Conservation (phyloP, 73 alveolate species). For the Breviolum minutum region DNA sequence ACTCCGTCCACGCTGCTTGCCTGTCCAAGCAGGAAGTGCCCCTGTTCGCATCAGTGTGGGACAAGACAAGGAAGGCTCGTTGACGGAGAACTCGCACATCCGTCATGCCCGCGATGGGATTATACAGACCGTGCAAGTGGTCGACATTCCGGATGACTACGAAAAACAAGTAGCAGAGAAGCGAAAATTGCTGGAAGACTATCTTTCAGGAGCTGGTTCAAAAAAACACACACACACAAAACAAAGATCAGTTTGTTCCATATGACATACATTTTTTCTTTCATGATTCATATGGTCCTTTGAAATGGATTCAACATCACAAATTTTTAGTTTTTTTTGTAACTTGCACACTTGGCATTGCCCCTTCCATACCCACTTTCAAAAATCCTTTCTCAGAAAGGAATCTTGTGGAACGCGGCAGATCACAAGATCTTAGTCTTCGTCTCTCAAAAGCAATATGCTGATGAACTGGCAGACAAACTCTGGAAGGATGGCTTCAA, state of each 20-base stretch:
- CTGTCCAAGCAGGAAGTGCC: not conserved
- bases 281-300: too few relatives aligned
- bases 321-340: too few relatives aligned
- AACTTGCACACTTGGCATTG: too few relatives aligned
- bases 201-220: not conserved
- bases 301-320: too few relatives aligned
- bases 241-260: too few relatives aligned
- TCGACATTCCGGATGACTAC: constrained; percentile 18
- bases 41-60: constrained; percentile 62
- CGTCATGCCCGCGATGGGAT: constrained; percentile 49
- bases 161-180: constrained; percentile 19
- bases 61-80: constrained; percentile 17
- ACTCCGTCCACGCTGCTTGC: too few relatives aligned
- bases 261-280: too few relatives aligned
- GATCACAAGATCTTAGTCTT: constrained; percentile 52
- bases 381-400: not conserved
- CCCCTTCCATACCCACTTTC: too few relatives aligned
- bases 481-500: constrained; percentile 41
- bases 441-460: constrained; percentile 31
- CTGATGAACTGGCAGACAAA: constrained; percentile 47
- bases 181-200: not conserved
- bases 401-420: not conserved
- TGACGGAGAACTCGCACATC: not conserved
- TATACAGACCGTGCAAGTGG: constrained; percentile 32
- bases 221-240: not conserved